phyloP scores from a whole-genome alignment of 2,329 filamentous ascomycete genomes.

The Zasmidium citrigriseum region DNA sequence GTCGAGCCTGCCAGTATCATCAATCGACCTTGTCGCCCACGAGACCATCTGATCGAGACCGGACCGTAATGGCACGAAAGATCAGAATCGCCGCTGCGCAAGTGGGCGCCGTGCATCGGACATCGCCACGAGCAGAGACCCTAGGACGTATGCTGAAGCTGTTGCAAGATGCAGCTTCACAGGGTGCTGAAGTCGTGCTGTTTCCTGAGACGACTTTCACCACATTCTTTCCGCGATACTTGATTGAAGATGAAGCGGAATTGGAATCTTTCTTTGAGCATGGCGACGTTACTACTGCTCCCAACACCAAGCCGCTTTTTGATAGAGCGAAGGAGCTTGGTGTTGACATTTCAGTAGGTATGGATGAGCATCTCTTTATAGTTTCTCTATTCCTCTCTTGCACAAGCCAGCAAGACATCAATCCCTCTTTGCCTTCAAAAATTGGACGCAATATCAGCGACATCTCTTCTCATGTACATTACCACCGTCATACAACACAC shows the following conservation, averaged over 20 bases:
- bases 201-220: slow-evolving; percentile 57
- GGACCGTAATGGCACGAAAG: slow-evolving; percentile 37
- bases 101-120: slow-evolving; percentile 49
- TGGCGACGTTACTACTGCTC: slow-evolving; percentile 41
- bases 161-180: slow-evolving; percentile 45
- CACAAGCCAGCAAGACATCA: background rate
- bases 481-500: background rate
- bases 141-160: slow-evolving; percentile 52
- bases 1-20: background rate
- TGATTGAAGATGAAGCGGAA: slow-evolving; percentile 47
- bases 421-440: background rate
- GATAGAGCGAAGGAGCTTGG: slow-evolving; percentile 47
- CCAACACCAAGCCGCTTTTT: slow-evolving; percentile 50
- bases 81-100: slow-evolving; percentile 55
- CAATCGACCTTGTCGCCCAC: too few species aligned
- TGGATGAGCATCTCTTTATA: background rate
- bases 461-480: too few species aligned
- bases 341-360: slow-evolving; percentile 52
- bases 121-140: slow-evolving; percentile 41
- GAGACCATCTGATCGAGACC: background rate
- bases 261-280: slow-evolving; percentile 54
- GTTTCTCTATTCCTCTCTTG: background rate
- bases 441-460: too few species aligned
- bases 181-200: slow-evolving; percentile 50
- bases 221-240: slow-evolving; percentile 56